phyloP scores from a whole-genome alignment of 805 yeast species.

The Ogataea allantospora region DNA sequence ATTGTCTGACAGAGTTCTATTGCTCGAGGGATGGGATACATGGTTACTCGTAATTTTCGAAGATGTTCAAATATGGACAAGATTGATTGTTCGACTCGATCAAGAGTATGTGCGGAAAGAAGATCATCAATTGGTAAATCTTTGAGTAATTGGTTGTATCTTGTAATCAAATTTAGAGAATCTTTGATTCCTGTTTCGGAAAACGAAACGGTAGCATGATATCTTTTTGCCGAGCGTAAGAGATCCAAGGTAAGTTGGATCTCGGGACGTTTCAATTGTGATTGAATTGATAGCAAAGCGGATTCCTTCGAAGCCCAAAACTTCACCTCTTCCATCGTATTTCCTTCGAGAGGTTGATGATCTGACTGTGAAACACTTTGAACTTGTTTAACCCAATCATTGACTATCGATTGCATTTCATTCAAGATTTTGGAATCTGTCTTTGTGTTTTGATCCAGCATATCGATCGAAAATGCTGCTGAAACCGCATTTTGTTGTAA shows the following conservation, averaged over 20 bases:
- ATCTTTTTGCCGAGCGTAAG: slow-evolving; percentile 69
- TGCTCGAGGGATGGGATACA: slow-evolving; percentile 66
- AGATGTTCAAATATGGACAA: slow-evolving; percentile 56
- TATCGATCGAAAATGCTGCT: slow-evolving; percentile 9
- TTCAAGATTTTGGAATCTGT: slow-evolving; percentile 61
- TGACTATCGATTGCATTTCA: slow-evolving; percentile 64
- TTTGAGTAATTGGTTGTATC: slow-evolving; percentile 61
- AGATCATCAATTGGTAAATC: slow-evolving; percentile 71
- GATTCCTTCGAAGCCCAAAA: slow-evolving; percentile 77
- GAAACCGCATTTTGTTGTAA: slow-evolving; percentile 25
- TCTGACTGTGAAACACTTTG: slow-evolving; percentile 53
- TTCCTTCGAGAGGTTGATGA: slow-evolving; percentile 54
- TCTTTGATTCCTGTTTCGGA: slow-evolving; percentile 69
- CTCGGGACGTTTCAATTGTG: slow-evolving; percentile 55
- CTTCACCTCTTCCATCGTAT: slow-evolving; percentile 61
- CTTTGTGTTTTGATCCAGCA: slow-evolving; percentile 32
- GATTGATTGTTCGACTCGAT: slow-evolving; percentile 45
- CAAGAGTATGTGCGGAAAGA: slow-evolving; percentile 43
- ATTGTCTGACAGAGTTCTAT: slow-evolving; percentile 64
- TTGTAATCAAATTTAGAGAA: slow-evolving; percentile 47
- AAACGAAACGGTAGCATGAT: slow-evolving; percentile 69
- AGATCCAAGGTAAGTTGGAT: slow-evolving; percentile 58
- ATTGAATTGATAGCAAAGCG: slow-evolving; percentile 52
- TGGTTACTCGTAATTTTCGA: slow-evolving; percentile 55
- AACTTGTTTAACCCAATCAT: slow-evolving; percentile 68